These are phyloP conservation scores for Furcasterigmium furcatum DNA, from an alignment of 2,329 filamentous ascomycete species.

Conservation along the genomic window DNA sequence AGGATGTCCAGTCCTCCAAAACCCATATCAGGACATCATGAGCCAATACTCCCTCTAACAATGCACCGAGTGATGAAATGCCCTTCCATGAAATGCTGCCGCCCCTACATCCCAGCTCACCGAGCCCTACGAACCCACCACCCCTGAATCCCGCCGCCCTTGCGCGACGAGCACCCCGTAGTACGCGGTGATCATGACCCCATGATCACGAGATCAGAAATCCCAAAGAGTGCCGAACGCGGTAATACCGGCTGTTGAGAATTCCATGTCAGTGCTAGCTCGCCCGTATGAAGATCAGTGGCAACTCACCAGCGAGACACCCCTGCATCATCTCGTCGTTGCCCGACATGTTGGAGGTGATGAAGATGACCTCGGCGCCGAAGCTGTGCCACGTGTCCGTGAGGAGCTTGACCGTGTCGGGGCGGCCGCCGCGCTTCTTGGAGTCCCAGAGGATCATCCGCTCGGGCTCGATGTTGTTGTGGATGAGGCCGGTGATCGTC, in stretches of 20 bases:
- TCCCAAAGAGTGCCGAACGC: slow-evolving; percentile 36
- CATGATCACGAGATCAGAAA: slow-evolving; percentile 20
- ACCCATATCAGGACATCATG: too few species aligned
- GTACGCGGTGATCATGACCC: too few species aligned
- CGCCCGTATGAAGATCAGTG: background rate
- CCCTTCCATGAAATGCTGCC: too few species aligned
- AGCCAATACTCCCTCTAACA: too few species aligned
- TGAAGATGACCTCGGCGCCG: slow-evolving; percentile 38
- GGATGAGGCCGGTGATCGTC: slow-evolving; percentile 32
- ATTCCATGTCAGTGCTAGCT: slow-evolving; percentile 8
- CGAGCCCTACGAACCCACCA: too few species aligned
- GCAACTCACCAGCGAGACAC: slow-evolving; percentile 28
- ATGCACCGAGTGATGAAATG: too few species aligned
- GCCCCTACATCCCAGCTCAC: too few species aligned
- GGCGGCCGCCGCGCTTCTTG: slow-evolving; percentile 34
- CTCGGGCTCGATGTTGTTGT: slow-evolving; percentile 33
- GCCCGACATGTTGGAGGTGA: slow-evolving; percentile 35
- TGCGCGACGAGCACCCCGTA: too few species aligned
- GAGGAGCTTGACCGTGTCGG: slow-evolving; percentile 31
- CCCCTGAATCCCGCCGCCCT: too few species aligned
- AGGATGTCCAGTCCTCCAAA: too few species aligned
- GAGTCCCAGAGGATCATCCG: slow-evolving; percentile 39
- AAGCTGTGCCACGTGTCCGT: slow-evolving; percentile 34
- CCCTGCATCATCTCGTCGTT: slow-evolving; percentile 41
- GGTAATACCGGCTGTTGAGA: slow-evolving; percentile 27